These are phyloP conservation scores for Batrachochytrium dendrobatidis DNA, from an alignment of 371 early-diverging fungal genomes.

Conservation along the genomic window DNA sequence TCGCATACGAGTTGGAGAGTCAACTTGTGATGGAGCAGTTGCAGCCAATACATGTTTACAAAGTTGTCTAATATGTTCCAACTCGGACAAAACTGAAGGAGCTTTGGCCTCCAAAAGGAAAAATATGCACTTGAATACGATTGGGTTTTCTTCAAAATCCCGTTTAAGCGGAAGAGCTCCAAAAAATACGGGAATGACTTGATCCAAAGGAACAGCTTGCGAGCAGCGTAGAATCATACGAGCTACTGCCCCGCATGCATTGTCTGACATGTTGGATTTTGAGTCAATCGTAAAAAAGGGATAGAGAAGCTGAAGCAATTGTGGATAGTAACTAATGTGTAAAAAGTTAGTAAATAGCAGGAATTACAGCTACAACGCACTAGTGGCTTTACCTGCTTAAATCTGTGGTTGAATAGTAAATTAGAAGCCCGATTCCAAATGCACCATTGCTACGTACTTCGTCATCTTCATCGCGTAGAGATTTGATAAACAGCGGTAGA, in stretches of 20 bases:
- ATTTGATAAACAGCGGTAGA: conserved; percentile 54
- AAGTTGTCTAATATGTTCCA: no score
- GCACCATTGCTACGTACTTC: conserved; percentile 83
- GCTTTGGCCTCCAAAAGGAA: conserved; percentile 4
- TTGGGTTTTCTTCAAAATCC: conserved; percentile 75
- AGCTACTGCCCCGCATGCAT: conserved; percentile 83
- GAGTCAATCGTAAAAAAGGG: conserved; percentile 63
- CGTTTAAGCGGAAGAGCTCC: conserved; percentile 64
- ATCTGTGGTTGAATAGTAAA: conserved; percentile 60
- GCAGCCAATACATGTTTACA: no score
- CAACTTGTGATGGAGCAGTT: no score
- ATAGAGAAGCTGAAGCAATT: conserved; percentile 60
- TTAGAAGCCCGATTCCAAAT: conserved; percentile 71
- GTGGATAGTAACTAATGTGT: conserved; percentile 46
- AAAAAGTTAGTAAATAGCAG: background rate
- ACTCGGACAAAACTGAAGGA: no score
- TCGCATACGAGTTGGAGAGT: no score
- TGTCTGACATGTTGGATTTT: conserved; percentile 67
- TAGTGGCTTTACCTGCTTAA: conserved; percentile 19
- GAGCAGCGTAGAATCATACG: conserved; percentile 68
- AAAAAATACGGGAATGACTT: conserved; percentile 59
- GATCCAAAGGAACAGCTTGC: conserved; percentile 62
- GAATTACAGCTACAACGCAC: conserved; percentile 9
- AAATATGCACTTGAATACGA: conserved; percentile 52
- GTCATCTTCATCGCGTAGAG: conserved; percentile 65